Evolutionary conservation across 2,329 filamentous ascomycete species (phyloP).

Genomic region (Geosmithia morbida): DNA sequence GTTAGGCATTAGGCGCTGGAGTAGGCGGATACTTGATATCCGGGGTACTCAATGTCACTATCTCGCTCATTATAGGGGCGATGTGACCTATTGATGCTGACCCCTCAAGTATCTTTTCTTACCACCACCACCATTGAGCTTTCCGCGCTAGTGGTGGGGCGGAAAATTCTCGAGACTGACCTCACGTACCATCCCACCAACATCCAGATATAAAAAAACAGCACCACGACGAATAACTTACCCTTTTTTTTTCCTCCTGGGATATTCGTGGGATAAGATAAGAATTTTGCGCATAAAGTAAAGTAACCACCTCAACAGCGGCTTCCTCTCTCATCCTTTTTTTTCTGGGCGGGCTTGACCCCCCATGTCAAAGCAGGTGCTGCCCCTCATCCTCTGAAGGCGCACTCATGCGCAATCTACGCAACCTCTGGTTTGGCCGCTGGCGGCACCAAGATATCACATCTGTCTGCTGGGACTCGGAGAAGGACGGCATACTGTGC

Average conservation of each 20-base stretch:
- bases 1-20: too few species aligned
- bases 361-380: not conserved
- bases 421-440: conserved; percentile 56
- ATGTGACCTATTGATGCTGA: too few species aligned
- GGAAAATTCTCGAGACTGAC: not conserved
- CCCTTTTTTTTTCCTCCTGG: not conserved
- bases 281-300: too few species aligned
- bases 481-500: conserved; percentile 64
- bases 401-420: conserved; percentile 68
- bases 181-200: not conserved
- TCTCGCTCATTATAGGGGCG: too few species aligned
- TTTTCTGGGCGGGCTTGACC: not conserved
- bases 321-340: not conserved
- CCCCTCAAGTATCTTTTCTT: not conserved
- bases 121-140: too few species aligned
- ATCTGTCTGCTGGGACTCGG: conserved; percentile 74
- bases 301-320: too few species aligned
- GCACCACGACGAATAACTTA: not conserved
- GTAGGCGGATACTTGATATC: too few species aligned
- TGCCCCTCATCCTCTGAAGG: not conserved
- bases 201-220: not conserved
- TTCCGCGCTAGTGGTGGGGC: not conserved
- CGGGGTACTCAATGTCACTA: too few species aligned
- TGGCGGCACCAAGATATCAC: conserved; percentile 52
- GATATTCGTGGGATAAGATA: too few species aligned